Base-by-base conservation (phyloP, 2,329 filamentous ascomycete species). In the Byssothecium circinans region DNA sequence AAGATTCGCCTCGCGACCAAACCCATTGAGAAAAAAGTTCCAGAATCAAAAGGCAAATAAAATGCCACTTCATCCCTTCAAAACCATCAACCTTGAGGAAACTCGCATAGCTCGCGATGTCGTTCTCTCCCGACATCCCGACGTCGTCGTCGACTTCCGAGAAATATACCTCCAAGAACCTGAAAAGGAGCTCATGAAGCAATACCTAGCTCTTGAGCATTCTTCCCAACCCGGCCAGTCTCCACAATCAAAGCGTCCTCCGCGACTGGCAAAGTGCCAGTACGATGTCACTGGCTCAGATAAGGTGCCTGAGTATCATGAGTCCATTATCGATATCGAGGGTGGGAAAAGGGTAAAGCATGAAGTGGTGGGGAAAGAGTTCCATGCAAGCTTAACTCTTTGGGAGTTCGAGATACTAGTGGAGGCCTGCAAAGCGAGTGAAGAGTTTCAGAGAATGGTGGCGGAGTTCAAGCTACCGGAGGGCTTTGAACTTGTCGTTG, bases 211-310 rank as follows among this genome's bases (percentile, higher is more conserved):
- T 0, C 63, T 76, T 2, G 78, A 81, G 52, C 77, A 80, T 50
- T 52, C 62, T 25, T 65, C 68, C 37, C 58, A 45, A 23, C 65
- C 72, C 5, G 65, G 64, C 34, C 56, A 63, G n/a, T 71, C 64
- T 44, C 71, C 72, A 17, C 54, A 60, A 2, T 75, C 74, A 2
- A 73, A 73, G 12, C 68, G 74, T 2, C 79, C 78, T 12, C 69
- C 75, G 7, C 73, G 81, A 23, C 58, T 79, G 41, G 81, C 80
- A 2, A 73, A 77, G 36, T 77, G 78, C 27, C 75, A 79, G 53
- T 85, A 83, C 68, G 80, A 80, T 65, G 74, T 83, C 40, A 75
- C 82, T 47, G 77, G 78, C 1, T 58, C 64, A 4, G 76, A 80
- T 34, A 77, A 75, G 34, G 68, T 78, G 6, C 77, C 78, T 5